Conservation (phyloP, 345 rosid species). For the Hibiscus syriacus region DNA sequence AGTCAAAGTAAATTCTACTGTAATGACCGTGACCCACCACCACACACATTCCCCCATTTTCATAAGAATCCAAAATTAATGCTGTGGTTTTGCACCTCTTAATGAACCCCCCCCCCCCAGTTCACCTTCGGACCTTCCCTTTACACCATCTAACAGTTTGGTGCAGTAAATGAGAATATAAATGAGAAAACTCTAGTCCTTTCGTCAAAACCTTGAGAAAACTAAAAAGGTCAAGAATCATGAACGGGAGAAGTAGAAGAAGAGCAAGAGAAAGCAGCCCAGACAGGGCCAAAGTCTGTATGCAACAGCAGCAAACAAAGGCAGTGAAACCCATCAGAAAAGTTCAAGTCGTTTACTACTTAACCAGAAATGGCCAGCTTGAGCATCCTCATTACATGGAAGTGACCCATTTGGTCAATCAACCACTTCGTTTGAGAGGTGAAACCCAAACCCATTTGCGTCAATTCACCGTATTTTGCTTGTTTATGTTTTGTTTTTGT, state of each 20-base stretch:
- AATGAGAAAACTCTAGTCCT: background rate
- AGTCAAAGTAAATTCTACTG: slow-evolving; percentile 14
- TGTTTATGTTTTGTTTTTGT: background rate
- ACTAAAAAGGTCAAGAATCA: background rate
- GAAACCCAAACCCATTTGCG: background rate
- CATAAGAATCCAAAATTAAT: slow-evolving; percentile 16
- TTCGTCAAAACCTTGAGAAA: background rate
- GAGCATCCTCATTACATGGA: slow-evolving; percentile 94
- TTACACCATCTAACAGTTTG: background rate
- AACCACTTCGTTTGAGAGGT: slow-evolving; percentile 84
- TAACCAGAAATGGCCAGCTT: slow-evolving; percentile 83
- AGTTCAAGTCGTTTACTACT: slow-evolving; percentile 75
- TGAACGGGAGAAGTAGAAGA: slow-evolving; percentile 36
- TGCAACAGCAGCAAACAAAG: slow-evolving; percentile 25
- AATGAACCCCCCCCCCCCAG: no score
- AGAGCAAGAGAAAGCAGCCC: slow-evolving; percentile 36
- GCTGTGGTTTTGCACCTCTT: no score
- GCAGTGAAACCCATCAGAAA: slow-evolving; percentile 28
- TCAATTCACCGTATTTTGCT: background rate
- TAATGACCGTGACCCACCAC: slow-evolving; percentile 14
- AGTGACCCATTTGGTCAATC: slow-evolving; percentile 51
- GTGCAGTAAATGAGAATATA: background rate
- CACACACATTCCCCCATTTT: background rate
- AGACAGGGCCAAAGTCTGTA: slow-evolving; percentile 28
- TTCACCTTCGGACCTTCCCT: no score